Conservation (phyloP, 148 eudicot genomes). For the Bassia scoparia region DNA sequence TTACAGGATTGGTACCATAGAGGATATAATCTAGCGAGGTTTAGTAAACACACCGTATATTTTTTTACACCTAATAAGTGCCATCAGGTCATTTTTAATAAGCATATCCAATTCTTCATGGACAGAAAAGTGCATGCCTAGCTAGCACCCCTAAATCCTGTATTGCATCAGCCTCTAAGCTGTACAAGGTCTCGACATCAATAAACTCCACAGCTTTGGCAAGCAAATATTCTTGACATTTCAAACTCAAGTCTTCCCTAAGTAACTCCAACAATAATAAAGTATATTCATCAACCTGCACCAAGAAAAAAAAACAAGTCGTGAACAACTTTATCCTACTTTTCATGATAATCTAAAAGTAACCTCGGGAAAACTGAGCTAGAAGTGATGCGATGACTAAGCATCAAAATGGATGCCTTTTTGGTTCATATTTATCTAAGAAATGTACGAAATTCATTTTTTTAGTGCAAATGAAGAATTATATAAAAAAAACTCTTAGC, state of each 20-base stretch:
- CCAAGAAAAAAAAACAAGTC: not conserved
- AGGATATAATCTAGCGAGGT: not conserved
- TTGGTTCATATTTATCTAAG: not conserved
- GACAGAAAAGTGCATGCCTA: not conserved
- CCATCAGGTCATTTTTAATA: not conserved
- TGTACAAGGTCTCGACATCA: not conserved
- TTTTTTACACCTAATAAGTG: not conserved
- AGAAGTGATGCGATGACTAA: not conserved
- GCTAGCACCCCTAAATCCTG: not conserved
- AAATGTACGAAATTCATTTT: not conserved
- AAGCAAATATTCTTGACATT: not conserved
- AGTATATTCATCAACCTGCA: not conserved
- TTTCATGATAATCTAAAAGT: not conserved
- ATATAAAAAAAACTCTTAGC: not conserved
- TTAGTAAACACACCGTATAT: not conserved
- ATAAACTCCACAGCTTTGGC: not conserved
- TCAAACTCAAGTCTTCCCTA: not conserved
- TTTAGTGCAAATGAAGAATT: not conserved
- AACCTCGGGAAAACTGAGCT: not conserved
- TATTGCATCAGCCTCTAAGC: not conserved
- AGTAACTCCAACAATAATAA: not conserved
- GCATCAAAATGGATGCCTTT: not conserved
- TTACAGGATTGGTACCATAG: no score
- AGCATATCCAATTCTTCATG: not conserved
- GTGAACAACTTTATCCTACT: not conserved